Conservation (phyloP, 1,284 basidiomycete species). For the Mycocalia duriaeana region DNA sequence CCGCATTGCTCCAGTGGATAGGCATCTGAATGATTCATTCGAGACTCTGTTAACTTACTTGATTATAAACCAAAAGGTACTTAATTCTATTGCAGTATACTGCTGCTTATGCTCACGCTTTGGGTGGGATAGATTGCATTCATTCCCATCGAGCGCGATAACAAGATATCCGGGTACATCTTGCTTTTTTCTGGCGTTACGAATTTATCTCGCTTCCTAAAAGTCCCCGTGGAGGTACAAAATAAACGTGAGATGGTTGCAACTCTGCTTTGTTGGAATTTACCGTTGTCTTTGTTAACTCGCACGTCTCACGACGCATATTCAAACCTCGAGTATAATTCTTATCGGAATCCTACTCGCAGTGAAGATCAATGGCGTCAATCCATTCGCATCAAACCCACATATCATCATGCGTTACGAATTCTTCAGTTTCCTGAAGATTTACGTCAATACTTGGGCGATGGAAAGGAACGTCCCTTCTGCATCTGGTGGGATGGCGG, state of each 20-base stretch:
- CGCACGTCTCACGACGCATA: conserved; percentile 15
- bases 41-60: conserved; percentile 42
- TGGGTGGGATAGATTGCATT: conserved; percentile 41
- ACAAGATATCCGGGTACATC: conserved; percentile 34
- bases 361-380: conserved; percentile 11
- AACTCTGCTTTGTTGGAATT: conserved; percentile 43
- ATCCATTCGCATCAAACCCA: conserved; percentile 19
- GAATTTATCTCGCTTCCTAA: conserved; percentile 21
- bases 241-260: conserved; percentile 30
- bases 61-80: conserved; percentile 38
- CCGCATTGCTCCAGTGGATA: conserved; percentile 32
- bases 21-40: conserved; percentile 32
- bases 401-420: conserved; percentile 38
- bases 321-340: no score
- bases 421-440: conserved; percentile 40
- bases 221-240: conserved; percentile 24
- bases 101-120: conserved; percentile 6
- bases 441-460: conserved; percentile 37
- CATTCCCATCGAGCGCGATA: conserved; percentile 42
- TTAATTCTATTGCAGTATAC: not conserved
- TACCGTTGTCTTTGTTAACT: conserved; percentile 23
- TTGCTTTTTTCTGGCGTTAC: conserved; percentile 35
- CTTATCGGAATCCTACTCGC: conserved; percentile 1
- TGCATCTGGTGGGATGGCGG: conserved; percentile 29
- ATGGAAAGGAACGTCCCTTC: conserved; percentile 22